These are phyloP conservation scores for Polyporus arcularius DNA, from an alignment of 768 basidiomycete genomes.

Conservation along the genomic window DNA sequence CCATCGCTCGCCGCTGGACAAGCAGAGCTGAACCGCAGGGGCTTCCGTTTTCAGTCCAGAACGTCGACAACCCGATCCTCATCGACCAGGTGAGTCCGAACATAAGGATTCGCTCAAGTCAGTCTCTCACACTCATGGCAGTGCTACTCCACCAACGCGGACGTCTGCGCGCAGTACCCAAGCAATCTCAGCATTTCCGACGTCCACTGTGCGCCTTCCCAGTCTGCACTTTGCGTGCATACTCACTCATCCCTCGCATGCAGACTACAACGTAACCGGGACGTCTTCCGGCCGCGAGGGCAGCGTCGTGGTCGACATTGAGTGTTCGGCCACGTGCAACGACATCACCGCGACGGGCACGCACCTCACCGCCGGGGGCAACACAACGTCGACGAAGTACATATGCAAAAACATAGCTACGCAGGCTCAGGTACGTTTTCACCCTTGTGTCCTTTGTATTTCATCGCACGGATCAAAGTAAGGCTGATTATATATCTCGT, in stretches of 20 bases:
- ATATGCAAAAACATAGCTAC: conserved; percentile 40
- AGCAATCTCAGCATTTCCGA: conserved; percentile 41
- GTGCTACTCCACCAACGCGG: conserved; percentile 40
- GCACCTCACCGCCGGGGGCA: conserved; percentile 34
- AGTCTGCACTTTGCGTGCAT: neutral
- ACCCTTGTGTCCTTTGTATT: neutral
- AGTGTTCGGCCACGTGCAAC: conserved; percentile 41
- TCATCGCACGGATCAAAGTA: neutral
- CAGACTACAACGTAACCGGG: conserved; percentile 43
- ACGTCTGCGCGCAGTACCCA: conserved; percentile 40
- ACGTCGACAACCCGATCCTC: conserved; percentile 46
- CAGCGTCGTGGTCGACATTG: conserved; percentile 41
- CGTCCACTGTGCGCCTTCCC: conserved; percentile 37
- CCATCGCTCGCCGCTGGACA: neutral
- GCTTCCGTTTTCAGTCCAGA: conserved; percentile 25
- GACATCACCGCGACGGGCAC: conserved; percentile 41
- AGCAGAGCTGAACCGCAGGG: neutral
- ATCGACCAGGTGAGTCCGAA: conserved; percentile 34
- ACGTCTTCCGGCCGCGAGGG: conserved; percentile 43
- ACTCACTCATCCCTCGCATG: neutral
- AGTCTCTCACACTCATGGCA: conserved; percentile 17
- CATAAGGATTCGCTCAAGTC: too few species aligned
- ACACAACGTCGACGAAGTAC: conserved; percentile 30
- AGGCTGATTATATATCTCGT: neutral
- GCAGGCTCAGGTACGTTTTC: conserved; percentile 27